Conservation (phyloP, 2,329 filamentous ascomycete species). For the Penicillium sp. region DNA sequence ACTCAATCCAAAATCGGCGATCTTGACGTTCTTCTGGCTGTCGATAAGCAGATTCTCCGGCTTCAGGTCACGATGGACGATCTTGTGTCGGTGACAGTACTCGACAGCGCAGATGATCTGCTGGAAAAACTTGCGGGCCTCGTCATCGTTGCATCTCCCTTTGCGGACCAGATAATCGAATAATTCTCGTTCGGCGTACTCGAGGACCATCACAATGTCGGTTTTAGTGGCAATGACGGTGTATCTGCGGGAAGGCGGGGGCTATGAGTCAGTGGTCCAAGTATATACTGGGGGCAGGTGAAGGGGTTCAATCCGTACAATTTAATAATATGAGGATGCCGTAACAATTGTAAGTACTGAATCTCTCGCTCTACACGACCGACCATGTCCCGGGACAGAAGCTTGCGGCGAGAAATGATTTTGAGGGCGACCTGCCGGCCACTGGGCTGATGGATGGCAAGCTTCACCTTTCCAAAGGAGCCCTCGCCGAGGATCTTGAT, state of each 20-base stretch:
- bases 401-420: conserved; percentile 92
- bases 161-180: conserved; percentile 98
- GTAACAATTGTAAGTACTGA: conserved; percentile 89
- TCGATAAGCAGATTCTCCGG: conserved; percentile 95
- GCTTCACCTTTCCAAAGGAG: conserved; percentile 97
- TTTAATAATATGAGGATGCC: conserved; percentile 98
- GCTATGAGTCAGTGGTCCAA: neutral
- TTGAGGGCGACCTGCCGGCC: conserved; percentile 95
- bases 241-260: conserved; percentile 53
- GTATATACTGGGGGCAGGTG: neutral
- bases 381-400: conserved; percentile 96
- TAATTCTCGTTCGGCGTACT: conserved; percentile 92
- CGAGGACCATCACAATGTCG: conserved; percentile 98
- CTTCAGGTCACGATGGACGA: conserved; percentile 95
- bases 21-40: conserved; percentile 95
- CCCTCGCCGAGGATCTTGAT: conserved; percentile 89
- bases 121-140: conserved; percentile 97
- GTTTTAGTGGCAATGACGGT: conserved; percentile 92
- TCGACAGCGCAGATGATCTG: conserved; percentile 98
- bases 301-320: conserved; percentile 56
- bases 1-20: conserved; percentile 95
- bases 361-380: conserved; percentile 97
- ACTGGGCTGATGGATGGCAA: conserved; percentile 86
- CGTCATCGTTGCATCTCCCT: conserved; percentile 81
- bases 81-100: conserved; percentile 98